Base-by-base conservation (phyloP, 164 flowering plant genomes). In the Kingdonia uniflora region DNA sequence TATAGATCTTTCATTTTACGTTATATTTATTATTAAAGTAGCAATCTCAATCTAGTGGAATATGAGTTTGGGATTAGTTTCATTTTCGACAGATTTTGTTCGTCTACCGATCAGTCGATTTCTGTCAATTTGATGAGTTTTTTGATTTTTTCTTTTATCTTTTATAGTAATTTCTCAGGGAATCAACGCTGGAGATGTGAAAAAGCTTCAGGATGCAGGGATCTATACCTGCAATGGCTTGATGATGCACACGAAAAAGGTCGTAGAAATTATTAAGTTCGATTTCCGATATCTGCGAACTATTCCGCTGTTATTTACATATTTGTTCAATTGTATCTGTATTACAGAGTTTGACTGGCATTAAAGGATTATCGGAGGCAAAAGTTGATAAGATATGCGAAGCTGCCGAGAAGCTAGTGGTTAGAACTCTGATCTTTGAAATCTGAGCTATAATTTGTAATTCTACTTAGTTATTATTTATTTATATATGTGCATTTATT, bases 181-280 rank as follows among this genome's bases (percentile, higher is more conserved):
- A 68, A 88, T 92, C 61, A 92, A 92, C 59, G 92, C 97, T 25
- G 99, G 99, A 53, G 99, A 94, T 56, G 81, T 94, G 45, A 94
- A 89, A 78, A 94, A 94, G 78, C 90, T 94, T 50, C 99, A 94
- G 66, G 97, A 94, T 71, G 99, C 99, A 38, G 99, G 96, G 46
- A 92, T 88, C 58, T 82, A 80, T 67, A 92, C 99, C 57, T 86
- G 95, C 79, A 88, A 92, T 67, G 99, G 99, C 55, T 70, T 89
- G 72, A 86, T 94, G 99, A 94, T 94, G 99, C 97, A 86, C 55
- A 94, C 99, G 5, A 94, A 83, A 75, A 94, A 94, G 87, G 99
- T 86, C 61, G 21, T n/a, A 41, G 1, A 1, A 15, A 17, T 15
- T 46, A 19, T 40, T 19, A 2, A 41, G 19, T 45, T 49, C 20